Percentiles rank a stretch among this genome's conserved stretches.
These are phyloP conservation scores for Fraxinus cuspidata DNA, from an alignment of 257 asterid species.

Conservation along the genomic window DNA sequence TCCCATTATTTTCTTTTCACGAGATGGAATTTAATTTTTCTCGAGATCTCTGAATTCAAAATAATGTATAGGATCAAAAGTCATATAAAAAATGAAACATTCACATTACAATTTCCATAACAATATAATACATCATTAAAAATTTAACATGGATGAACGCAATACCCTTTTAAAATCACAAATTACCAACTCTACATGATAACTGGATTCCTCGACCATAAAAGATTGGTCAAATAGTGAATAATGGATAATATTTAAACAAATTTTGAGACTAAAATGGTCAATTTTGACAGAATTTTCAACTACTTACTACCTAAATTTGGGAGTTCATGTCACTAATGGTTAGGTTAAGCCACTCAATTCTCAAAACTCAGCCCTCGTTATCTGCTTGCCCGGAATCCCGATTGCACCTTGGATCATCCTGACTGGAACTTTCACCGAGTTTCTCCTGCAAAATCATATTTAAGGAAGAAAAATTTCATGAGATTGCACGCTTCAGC, in stretches of 20 bases:
- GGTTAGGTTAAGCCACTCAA: constrained; percentile 47
- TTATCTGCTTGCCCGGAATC: constrained; percentile 34
- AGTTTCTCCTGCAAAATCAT: constrained; percentile 62
- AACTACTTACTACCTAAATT: constrained; percentile 36
- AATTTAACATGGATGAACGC: background rate
- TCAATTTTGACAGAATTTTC: constrained; percentile 26
- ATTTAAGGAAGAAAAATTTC: background rate
- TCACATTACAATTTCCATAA: background rate
- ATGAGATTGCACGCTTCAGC: too few relatives aligned
- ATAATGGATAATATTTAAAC: background rate
- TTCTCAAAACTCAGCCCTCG: constrained; percentile 29
- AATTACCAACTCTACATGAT: constrained; percentile 2
- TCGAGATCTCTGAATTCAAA: too few relatives aligned
- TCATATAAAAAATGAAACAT: too few relatives aligned
- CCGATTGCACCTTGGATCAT: constrained; percentile 48
- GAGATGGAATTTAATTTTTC: too few relatives aligned
- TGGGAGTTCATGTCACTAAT: constrained; percentile 30
- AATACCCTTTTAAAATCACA: background rate
- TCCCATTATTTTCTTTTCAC: too few relatives aligned
- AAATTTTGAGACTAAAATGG: constrained; percentile 32
- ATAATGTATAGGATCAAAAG: too few relatives aligned
- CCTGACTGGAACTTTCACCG: constrained; percentile 53
- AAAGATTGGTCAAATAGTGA: constrained; percentile 19
- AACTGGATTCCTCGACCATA: constrained; percentile 15
- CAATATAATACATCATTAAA: background rate